Evolutionary conservation across 2,329 filamentous ascomycete genomes (phyloP).

Genomic region (Arthrinium puccinioides): DNA sequence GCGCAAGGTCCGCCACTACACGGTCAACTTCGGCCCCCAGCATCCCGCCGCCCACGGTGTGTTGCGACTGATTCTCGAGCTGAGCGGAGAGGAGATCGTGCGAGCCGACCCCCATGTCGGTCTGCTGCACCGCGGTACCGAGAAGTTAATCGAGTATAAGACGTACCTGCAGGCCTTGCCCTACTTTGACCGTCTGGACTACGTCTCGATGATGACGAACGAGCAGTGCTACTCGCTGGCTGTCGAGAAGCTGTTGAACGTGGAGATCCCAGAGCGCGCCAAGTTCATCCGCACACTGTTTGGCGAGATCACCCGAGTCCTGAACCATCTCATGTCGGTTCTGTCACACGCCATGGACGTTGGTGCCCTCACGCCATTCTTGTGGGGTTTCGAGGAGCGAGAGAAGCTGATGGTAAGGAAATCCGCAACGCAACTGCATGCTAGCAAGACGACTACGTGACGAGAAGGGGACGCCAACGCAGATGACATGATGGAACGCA

Average conservation of each 20-base stretch:
- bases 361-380: slow-evolving; percentile 91
- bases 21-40: slow-evolving; percentile 98
- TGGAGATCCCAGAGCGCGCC: slow-evolving; percentile 90
- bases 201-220: slow-evolving; percentile 99
- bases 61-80: slow-evolving; percentile 91
- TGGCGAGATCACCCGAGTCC: slow-evolving; percentile 83
- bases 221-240: slow-evolving; percentile 95
- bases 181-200: slow-evolving; percentile 98
- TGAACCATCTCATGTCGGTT: slow-evolving; percentile 98
- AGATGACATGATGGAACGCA: background rate
- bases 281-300: slow-evolving; percentile 97
- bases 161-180: slow-evolving; percentile 96
- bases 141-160: slow-evolving; percentile 99
- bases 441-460: background rate
- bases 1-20: slow-evolving; percentile 97
- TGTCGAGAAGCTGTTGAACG: slow-evolving; percentile 94
- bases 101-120: slow-evolving; percentile 96
- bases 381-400: slow-evolving; percentile 99
- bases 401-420: slow-evolving; percentile 93
- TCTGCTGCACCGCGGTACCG: slow-evolving; percentile 89
- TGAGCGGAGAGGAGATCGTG: slow-evolving; percentile 96
- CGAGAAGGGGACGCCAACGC: background rate
- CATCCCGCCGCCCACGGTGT: slow-evolving; percentile 98
- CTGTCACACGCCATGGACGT: slow-evolving; percentile 98
- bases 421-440: background rate